Base-by-base conservation (phyloP, 805 yeast genomes). In the Pichia heedii region DNA sequence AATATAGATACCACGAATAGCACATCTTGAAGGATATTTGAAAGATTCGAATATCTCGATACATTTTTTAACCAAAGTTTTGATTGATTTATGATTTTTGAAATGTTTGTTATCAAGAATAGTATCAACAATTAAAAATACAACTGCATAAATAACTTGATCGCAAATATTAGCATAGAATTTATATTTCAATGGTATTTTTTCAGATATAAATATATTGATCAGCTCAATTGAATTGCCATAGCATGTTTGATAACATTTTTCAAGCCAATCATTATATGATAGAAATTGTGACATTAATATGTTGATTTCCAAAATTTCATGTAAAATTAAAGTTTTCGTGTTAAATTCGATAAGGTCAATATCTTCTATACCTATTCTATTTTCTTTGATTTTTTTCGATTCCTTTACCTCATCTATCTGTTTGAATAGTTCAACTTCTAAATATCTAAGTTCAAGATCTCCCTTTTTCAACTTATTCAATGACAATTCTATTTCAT, bases 1-100 rank as follows among this genome's bases (percentile, higher is more conserved):
- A 22, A 60, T 56, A 39, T 57, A 60, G 1, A 54, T 32, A 2
- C 61, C 65, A n/a, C 65, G 48, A 7, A 54, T 39, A 3, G 65
- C 63, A 16, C 62, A 60, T 29, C 62, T 51, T 39, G 57, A 49
- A 5, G 54, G 48, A 16, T 45, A 50, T 37, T 46, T 54, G 36
- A 54, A 56, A 5, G 60, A 47, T 12, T 51, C 49, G 16, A 60
- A 45, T 4, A 55, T 47, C 4, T 54, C 54, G 1, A 56, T 20
- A 10, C 53, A 36, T 34, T 41, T 48, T 16, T 42, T 45, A 5
- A 53, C 57, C 3, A 53, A 36, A 4, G 35, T 11, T 8, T 52
- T 39, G 4, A 50, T 46, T 10, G 51, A 37, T 20, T 44, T 51
- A 26, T 50, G 53, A 34, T 50, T 44, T 26, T 48, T 51, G 6